Base-by-base conservation (phyloP, 768 basidiomycete species). In the Wakefieldia striispora region DNA sequence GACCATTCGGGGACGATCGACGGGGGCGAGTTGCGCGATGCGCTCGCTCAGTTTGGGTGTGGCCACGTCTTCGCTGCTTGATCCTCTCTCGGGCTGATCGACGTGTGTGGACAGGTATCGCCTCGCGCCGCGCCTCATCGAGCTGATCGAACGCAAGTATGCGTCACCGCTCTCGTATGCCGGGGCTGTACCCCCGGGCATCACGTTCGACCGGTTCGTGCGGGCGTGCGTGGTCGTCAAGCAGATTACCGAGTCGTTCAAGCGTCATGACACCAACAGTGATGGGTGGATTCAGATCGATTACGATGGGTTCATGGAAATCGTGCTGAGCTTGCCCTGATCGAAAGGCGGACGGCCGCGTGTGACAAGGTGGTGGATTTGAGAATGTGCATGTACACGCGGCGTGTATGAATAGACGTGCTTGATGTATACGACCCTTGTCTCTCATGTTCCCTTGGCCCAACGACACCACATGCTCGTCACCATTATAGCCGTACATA, bases 161-260 rank as follows among this genome's bases (percentile, higher is more conserved):
- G 85, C 80, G 35, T 67, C 75, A 16, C 64, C 72, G 21, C 55
- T 72, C 12, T 60, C 61, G 29, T 65, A 62, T 34, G 60, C 62
- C 29, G 68, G 66, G 1, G 69, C 59, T 3, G 65, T 73, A 3
- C 53, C 56, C n/a, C 70, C 76, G 1, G 88, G 88, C 0, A 89
- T 92, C 71, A 79, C 83, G 5, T 92, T 92, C 60, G 91, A 91
- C 65, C 85, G 89, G 55, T 92, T 92, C 72, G 86, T 92, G 21
- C 81, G 90, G 47, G 88, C 87, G 20, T 92, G 90, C 58, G 90
- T 93, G 50, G 84, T 82, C 11, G 78, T 90, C 52, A 89, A 86
- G 71, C 86, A 88, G 63, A 73, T 89, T 56, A 81, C 78, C 33
- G 89, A 91, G 69, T 67, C 80, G 29, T 91, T 91, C 74, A 74